Conservation (phyloP, 2,329 filamentous ascomycete genomes). For the Diatrype stigma region DNA sequence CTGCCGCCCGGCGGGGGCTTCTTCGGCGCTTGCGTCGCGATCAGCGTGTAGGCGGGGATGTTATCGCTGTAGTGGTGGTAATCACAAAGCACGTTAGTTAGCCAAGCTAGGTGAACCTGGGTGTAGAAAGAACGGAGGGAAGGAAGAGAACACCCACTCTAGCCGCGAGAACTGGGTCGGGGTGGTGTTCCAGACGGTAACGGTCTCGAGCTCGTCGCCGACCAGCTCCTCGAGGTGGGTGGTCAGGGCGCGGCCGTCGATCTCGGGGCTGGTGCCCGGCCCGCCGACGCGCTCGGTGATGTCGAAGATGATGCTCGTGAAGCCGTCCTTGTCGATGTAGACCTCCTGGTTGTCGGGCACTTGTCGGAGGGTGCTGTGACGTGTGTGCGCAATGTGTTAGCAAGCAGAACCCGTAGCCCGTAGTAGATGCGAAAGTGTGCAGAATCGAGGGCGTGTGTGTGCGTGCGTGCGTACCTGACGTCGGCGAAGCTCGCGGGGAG, state of each 20-base stretch:
- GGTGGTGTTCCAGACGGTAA: constrained; percentile 64
- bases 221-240: constrained; percentile 67
- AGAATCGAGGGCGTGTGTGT: not conserved
- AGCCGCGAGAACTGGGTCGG: constrained; percentile 55
- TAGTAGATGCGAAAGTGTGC: constrained; percentile 6
- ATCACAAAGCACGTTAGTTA: constrained; percentile 4
- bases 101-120: not conserved
- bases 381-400: constrained; percentile 3
- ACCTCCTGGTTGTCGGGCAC: constrained; percentile 89
- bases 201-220: constrained; percentile 56
- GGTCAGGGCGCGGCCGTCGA: constrained; percentile 66
- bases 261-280: constrained; percentile 49
- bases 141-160: constrained; percentile 34
- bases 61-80: constrained; percentile 31
- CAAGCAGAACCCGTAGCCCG: not conserved
- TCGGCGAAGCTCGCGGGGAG: constrained; percentile 66
- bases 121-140: not conserved
- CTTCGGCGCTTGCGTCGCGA: constrained; percentile 58
- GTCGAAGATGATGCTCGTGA: constrained; percentile 85
- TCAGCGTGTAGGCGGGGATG: constrained; percentile 63
- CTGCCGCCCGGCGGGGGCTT: constrained; percentile 27
- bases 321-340: constrained; percentile 78
- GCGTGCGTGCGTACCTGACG: constrained; percentile 53
- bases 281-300: constrained; percentile 75
- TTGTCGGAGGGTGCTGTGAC: constrained; percentile 62